phyloP scores from a whole-genome alignment of 148 eudicot species.

The Limonium bicolor region DNA sequence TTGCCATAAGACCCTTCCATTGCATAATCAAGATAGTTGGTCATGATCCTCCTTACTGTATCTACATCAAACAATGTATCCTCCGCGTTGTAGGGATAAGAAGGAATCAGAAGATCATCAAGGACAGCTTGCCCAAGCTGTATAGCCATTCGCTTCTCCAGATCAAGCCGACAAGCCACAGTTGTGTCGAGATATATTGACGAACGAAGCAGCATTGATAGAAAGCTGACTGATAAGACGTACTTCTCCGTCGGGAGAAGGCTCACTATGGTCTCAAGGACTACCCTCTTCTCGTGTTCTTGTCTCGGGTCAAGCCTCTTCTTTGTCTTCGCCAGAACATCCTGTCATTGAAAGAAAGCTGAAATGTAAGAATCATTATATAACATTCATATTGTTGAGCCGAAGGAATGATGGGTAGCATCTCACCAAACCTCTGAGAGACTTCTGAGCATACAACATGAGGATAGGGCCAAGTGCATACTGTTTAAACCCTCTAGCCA shows the following conservation, averaged over 20 bases:
- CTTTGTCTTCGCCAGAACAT: constrained; percentile 52
- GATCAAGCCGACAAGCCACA: constrained; percentile 78
- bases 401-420: too few species aligned
- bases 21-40: constrained; percentile 49
- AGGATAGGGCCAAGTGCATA: constrained; percentile 78
- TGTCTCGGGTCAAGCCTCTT: constrained; percentile 66
- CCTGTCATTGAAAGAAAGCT: constrained; percentile 30
- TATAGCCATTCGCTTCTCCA: constrained; percentile 80
- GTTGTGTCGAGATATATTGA: constrained; percentile 78
- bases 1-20: constrained; percentile 22
- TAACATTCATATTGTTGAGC: too few species aligned
- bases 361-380: background rate
- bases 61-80: constrained; percentile 86
- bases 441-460: constrained; percentile 81
- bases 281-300: constrained; percentile 81
- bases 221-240: constrained; percentile 68
- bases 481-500: constrained; percentile 76
- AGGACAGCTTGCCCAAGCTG: constrained; percentile 78
- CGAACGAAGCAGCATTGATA: constrained; percentile 77
- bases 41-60: constrained; percentile 59
- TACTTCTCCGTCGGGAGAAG: constrained; percentile 81
- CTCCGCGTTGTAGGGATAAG: constrained; percentile 56
- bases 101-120: constrained; percentile 86
- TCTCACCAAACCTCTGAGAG: constrained; percentile 92
- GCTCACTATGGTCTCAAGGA: constrained; percentile 82